Base-by-base conservation (phyloP, 1,139 yeast genomes). In the Suhomyces atakaporum region DNA sequence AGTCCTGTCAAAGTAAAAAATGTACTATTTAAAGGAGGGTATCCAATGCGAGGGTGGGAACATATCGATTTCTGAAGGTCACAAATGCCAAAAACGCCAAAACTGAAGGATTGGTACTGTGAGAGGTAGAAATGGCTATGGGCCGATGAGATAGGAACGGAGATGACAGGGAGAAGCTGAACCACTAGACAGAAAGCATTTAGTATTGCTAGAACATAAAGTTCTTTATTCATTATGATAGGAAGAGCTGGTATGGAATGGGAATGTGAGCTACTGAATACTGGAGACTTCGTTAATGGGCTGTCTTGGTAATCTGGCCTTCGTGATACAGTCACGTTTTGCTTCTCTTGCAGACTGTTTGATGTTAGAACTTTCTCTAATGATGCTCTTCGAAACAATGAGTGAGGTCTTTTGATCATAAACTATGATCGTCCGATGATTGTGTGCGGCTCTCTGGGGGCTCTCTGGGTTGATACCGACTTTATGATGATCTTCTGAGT, bases 61-160 rank as follows among this genome's bases (percentile, higher is more conserved):
- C 77, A 71, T 3, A 42, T 36, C 9, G 50, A 41, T 7, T 49
- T 43, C 12, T 40, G 40, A 25, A 52, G 43, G 40, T 68, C 63
- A 48, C 77, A 71, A 22, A 70, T 47, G 2, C 77, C 77, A 51
- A 70, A 66, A 11, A 71, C 75, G 2, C 77, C 77, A 51, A 63
- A 71, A n/a, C 63, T 57, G 36, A 56, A 50, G 45, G 62, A 58
- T 25, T 56, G 54, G 44, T 54, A 66, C 15, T 48, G 46, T 13
- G 71, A 65, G 16, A 68, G 53, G 39, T 57, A 60, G 16, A 68
- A 44, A 22, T 50, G 45, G 20, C 51, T 45, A 37, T 31, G 47
- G 27, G 49, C 47, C 23, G 22, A 20, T 2, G 75, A 67, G n/a
- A 71, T 43, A 3, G 77, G 77, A 5, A 69, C 76, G 5, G 74